A percentile compares a stretch with the other conserved stretches of the same genome.
phyloP scores from a whole-genome alignment of 192 early-diverging fungal species.

The Pilaira anomala region DNA sequence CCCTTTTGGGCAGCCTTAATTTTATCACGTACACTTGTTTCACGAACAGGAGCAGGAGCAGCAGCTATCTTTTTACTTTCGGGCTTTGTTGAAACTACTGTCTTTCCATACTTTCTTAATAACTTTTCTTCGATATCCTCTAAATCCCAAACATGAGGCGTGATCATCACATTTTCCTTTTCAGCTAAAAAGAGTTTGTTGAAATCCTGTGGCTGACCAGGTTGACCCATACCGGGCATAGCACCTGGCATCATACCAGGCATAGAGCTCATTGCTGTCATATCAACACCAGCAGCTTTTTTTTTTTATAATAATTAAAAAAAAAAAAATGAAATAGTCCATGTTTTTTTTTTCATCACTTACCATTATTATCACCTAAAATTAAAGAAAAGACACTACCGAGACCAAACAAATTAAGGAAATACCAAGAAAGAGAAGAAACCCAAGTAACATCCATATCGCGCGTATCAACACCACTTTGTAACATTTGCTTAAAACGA shows the following conservation, averaged over 20 bases:
- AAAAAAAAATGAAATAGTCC: neutral
- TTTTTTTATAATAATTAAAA: neutral
- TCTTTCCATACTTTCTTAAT: constrained; percentile 73
- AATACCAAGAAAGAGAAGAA: constrained; percentile 97
- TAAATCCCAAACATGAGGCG: constrained; percentile 78
- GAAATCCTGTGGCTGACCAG: constrained; percentile 81
- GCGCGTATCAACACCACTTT: constrained; percentile 89
- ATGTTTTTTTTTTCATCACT: neutral
- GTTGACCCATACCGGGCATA: constrained; percentile 42
- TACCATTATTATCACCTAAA: constrained; percentile 86
- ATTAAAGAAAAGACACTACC: constrained; percentile 88
- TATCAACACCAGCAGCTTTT: constrained; percentile 76
- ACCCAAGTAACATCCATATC: constrained; percentile 99
- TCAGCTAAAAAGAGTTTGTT: constrained; percentile 85
- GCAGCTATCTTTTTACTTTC: neutral
- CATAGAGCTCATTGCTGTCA: constrained; percentile 90
- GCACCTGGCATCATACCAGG: constrained; percentile 61
- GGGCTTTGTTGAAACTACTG: neutral
- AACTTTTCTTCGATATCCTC: constrained; percentile 77
- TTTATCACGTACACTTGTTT: constrained; percentile 24
- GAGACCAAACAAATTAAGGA: constrained; percentile 95
- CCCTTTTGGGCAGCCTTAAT: constrained; percentile 29
- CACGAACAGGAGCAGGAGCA: constrained; percentile 7
- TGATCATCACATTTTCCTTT: constrained; percentile 82
- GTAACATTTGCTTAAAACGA: constrained; percentile 97